Evolutionary conservation across 2,329 filamentous ascomycete genomes (phyloP).

Genomic region (Ceratocystiopsis sp.): DNA sequence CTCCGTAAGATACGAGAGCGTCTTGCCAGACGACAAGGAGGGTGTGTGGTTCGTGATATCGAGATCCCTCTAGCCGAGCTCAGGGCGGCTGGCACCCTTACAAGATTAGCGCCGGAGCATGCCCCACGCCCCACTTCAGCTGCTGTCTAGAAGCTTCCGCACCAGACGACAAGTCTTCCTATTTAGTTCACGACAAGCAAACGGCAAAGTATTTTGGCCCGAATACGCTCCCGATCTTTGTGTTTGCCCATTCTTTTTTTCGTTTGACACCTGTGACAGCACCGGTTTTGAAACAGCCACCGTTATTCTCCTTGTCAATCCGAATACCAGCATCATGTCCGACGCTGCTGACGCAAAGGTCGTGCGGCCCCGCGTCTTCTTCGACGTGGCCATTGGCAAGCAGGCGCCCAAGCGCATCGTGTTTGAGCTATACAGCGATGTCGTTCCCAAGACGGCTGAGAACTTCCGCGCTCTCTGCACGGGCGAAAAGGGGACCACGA

Average conservation of each 20-base stretch:
- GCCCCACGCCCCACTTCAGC: background rate
- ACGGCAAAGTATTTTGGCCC: no score
- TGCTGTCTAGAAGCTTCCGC: constrained; percentile 8
- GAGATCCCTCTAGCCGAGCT: background rate
- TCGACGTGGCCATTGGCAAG: constrained; percentile 74
- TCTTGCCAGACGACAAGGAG: no score
- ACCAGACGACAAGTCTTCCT: no score
- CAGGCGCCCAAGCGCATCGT: constrained; percentile 59
- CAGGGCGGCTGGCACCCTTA: background rate
- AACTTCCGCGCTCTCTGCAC: constrained; percentile 94
- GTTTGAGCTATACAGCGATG: constrained; percentile 62
- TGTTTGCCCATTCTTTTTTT: no score
- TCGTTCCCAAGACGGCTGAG: constrained; percentile 88
- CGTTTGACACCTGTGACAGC: no score
- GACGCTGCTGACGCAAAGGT: constrained; percentile 22
- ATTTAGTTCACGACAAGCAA: no score
- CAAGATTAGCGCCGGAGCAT: no score
- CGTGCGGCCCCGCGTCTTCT: constrained; percentile 70
- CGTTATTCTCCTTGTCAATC: background rate
- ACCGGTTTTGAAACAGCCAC: background rate
- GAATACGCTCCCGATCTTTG: no score
- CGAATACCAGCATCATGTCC: constrained; percentile 18
- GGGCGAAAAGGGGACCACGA: constrained; percentile 77
- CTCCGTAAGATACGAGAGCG: no score
- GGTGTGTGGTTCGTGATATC: no score